Base-by-base conservation (phyloP, 768 basidiomycete genomes). In the Macrolepiota dolichaula region DNA sequence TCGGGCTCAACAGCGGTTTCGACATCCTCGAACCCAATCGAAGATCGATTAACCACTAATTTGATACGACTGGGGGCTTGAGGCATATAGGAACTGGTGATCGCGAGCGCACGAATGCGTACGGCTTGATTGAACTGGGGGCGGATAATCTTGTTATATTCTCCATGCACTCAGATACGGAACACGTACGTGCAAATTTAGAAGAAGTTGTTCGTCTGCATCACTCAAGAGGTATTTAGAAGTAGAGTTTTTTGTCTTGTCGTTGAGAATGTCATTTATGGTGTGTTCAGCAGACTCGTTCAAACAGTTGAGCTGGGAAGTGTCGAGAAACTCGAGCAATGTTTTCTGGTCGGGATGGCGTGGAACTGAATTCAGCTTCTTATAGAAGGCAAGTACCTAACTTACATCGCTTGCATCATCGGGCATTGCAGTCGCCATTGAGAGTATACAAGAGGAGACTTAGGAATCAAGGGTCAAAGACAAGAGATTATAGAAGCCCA, bases 61-160 rank as follows among this genome's bases (percentile, higher is more conserved):
- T 88, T 88, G 71, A 92, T 76, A 49, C 64, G 71, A 65, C 81
- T 82, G 0, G 90, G 91, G 0, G 81, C 89, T 65, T 83, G 77
- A 3, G 70, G 64, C 19, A 71, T 57, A 0, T 66, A 67, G 12
- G 73, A 64, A 10, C 80, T 74, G 27, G 78, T 77, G 40, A 91
- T 69, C 57, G 82, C 73, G 64, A 92, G 74, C 37, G 84, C 81
- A 60, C 83, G 84, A 52, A 91, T 71, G 63, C 83, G 81, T 44
- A 89, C 88, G 25, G 80, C 71, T 72, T 88, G 87, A 69, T 88
- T 86, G 74, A 90, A 90, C 88, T 88, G 67, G 29, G 3, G 1
- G n/a, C 12, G 9, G 59, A n/a, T 19, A 49, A 27, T 47, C 32
- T 17, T 54, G 44, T 22, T 22, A 57, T 51, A 29, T 46, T 32